These are phyloP conservation scores for Myriosclerotinia curreyana DNA, from an alignment of 2,329 filamentous ascomycete genomes.

Conservation along the genomic window DNA sequence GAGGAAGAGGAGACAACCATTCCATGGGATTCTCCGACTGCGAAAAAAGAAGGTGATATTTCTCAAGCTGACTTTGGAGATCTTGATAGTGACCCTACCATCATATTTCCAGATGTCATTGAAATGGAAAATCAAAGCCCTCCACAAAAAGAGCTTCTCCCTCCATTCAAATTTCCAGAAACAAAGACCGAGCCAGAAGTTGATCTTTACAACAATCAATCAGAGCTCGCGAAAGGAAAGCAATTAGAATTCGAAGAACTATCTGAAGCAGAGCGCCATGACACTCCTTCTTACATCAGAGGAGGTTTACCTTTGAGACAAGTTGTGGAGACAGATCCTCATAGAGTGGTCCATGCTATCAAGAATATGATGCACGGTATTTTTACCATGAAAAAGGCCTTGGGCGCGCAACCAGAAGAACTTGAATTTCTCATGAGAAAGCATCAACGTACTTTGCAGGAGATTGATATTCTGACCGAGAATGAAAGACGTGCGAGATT, in stretches of 20 bases:
- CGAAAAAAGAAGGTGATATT: not conserved
- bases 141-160: not conserved
- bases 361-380: slow-evolving; percentile 20
- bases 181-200: too few relatives aligned
- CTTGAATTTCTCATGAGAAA: not conserved
- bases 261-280: slow-evolving; percentile 13
- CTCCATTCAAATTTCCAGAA: slow-evolving; percentile 1
- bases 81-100: not conserved
- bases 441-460: not conserved
- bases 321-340: slow-evolving; percentile 8
- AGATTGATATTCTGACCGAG: slow-evolving; percentile 2
- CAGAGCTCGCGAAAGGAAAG: not conserved
- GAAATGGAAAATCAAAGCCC: not conserved
- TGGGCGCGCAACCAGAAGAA: not conserved
- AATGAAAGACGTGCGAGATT: not conserved
- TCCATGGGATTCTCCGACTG: slow-evolving; percentile 14
- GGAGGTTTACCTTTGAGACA: slow-evolving; percentile 6
- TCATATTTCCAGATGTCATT: not conserved
- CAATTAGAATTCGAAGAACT: slow-evolving; percentile 1
- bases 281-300: slow-evolving; percentile 20
- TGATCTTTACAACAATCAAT: not conserved
- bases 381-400: not conserved
- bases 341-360: slow-evolving; percentile 19
- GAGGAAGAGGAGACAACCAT: not conserved
- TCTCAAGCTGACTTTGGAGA: not conserved